phyloP scores from a whole-genome alignment of 108 stramenopile genomes.

The Nitzschia palea region DNA sequence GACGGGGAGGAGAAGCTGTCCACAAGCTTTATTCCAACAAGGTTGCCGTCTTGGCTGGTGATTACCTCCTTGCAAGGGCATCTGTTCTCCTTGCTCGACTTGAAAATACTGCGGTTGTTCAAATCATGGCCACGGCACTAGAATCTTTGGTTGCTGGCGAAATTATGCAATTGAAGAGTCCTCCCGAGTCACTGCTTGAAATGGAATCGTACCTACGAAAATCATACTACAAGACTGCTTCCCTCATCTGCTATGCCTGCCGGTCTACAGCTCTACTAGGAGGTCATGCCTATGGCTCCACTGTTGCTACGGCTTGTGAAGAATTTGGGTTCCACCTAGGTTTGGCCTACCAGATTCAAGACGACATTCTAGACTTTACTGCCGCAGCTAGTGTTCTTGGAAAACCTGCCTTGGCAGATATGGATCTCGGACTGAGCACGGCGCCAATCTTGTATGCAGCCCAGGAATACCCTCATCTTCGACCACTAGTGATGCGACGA shows the following conservation, averaged over 20 bases:
- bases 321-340: slow-evolving; percentile 98
- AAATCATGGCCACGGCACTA: slow-evolving; percentile 97
- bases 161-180: slow-evolving; percentile 95
- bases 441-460: slow-evolving; percentile 95
- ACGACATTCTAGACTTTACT: slow-evolving; percentile 96
- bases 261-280: slow-evolving; percentile 89
- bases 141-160: slow-evolving; percentile 95
- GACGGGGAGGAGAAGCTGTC: slow-evolving; percentile 93
- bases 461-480: slow-evolving; percentile 74
- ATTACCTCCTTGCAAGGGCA: slow-evolving; percentile 92
- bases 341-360: slow-evolving; percentile 95
- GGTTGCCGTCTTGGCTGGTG: slow-evolving; percentile 98
- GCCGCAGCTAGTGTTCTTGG: slow-evolving; percentile 86
- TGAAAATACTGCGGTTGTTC: slow-evolving; percentile 93
- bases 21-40: slow-evolving; percentile 99
- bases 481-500: slow-evolving; percentile 87
- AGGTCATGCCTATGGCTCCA: slow-evolving; percentile 84
- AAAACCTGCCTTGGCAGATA: slow-evolving; percentile 81
- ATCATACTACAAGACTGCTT: slow-evolving; percentile 98
- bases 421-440: slow-evolving; percentile 93
- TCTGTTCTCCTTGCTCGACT: slow-evolving; percentile 91
- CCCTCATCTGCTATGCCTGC: slow-evolving; percentile 92
- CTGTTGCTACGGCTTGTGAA: slow-evolving; percentile 90
- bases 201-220: slow-evolving; percentile 92
- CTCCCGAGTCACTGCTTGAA: slow-evolving; percentile 82